Base-by-base conservation (phyloP, 768 basidiomycete species). In the Boletus reticuloceps region DNA sequence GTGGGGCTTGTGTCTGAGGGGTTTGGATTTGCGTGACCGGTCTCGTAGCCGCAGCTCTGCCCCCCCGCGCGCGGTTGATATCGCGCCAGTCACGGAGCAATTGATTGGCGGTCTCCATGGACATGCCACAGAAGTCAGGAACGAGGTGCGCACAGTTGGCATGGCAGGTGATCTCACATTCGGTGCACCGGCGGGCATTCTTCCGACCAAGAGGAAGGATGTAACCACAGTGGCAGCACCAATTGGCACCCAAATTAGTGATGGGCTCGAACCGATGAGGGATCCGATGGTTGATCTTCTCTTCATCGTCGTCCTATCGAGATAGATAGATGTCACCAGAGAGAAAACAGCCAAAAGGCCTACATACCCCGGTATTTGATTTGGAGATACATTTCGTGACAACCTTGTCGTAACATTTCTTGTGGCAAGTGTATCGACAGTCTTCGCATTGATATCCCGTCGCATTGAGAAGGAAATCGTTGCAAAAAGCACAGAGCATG, bases 191-290 rank as follows among this genome's bases (percentile, higher is more conserved):
- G 53, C 94, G 86, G 20, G 96, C 89, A 70, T 98, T 96, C 79
- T 98, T 98, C 61, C 95, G 86, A 49, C 96, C 96, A 46, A 98
- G 82, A 52, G 97, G 95, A 25, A 97, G 82, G 83, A 99, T 95
- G 67, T 95, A 97, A 59, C 97, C 97, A 70, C 97, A 99, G 71
- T 99, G 97, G 70, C 97, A 99, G 73, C 97, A 99, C 97, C 97
- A 99, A 67, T 96, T 98, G 17, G 97, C 92, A 42, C 94, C 91
- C 53, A 98, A 88, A 72, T 97, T 98, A 58, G 94, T 98, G 65
- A 97, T 84, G 17, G 95, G 87, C 64, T 95, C 93, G 76, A 99
- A 99, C 20, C 97, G 88, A 73, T 99, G 97, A 50, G 97, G 97
- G 64, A 99, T 98, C 50, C 97, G 90, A 74, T 99, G 97, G 65